phyloP scores from a whole-genome alignment of 1,284 basidiomycete genomes.

The Agroathelia rolfsii region DNA sequence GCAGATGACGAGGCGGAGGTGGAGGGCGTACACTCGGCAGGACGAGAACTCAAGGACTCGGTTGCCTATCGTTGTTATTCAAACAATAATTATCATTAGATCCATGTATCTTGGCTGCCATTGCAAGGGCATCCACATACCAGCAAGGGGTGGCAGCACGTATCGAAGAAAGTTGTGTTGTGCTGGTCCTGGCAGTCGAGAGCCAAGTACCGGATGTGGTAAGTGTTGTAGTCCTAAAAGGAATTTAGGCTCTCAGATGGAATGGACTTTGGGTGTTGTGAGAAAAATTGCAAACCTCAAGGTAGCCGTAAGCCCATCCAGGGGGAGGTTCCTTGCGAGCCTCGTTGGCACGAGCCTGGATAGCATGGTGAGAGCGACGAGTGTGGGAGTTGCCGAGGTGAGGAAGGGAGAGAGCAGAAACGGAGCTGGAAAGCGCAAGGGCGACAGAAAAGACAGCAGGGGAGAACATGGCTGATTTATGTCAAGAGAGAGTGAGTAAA shows the following conservation, averaged over 20 bases:
- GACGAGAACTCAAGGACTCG: conserved; percentile 8
- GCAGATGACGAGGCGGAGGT: conserved; percentile 15
- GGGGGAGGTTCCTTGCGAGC: conserved; percentile 31
- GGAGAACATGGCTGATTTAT: conserved; percentile 17
- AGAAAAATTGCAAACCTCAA: conserved; percentile 28
- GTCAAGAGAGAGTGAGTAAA: conserved; percentile 16
- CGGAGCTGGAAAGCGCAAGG: conserved; percentile 21
- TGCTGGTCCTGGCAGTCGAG: conserved; percentile 52
- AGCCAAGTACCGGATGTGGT: conserved; percentile 56
- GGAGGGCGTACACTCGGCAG: conserved; percentile 11
- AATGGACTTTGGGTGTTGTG: no score
- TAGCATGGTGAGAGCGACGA: conserved; percentile 1
- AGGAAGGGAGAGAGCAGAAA: conserved; percentile 1
- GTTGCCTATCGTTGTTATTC: neutral
- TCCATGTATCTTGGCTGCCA: neutral
- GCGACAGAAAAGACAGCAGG: conserved; percentile 18
- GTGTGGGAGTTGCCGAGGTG: no score
- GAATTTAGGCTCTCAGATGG: no score
- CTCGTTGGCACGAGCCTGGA: conserved; percentile 28
- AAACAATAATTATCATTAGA: neutral
- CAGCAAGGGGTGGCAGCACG: conserved; percentile 42
- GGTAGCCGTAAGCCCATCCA: conserved; percentile 31
- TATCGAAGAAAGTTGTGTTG: conserved; percentile 55
- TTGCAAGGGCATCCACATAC: no score
- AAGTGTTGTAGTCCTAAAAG: conserved; percentile 43